Evolutionary conservation across 805 yeast species (phyloP).

Genomic region (Barnettozyma pratensis): DNA sequence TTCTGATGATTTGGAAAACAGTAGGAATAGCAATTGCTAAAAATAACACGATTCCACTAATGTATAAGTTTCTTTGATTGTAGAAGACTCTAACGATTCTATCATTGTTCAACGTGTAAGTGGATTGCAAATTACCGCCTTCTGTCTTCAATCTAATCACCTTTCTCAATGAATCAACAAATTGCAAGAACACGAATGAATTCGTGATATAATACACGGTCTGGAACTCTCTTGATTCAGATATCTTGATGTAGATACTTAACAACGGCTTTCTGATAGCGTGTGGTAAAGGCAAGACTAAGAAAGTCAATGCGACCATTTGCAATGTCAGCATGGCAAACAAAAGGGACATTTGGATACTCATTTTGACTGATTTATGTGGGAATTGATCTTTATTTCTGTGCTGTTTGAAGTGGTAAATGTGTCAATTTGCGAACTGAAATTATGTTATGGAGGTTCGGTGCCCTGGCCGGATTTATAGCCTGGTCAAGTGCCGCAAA

Average conservation of each 20-base stretch:
- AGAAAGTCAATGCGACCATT: slow-evolving; percentile 41
- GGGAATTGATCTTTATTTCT: background rate
- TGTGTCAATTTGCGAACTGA: no score
- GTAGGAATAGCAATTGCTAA: slow-evolving; percentile 50
- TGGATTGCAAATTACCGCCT: slow-evolving; percentile 15
- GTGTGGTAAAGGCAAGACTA: slow-evolving; percentile 54
- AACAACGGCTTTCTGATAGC: slow-evolving; percentile 40
- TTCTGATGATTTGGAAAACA: slow-evolving; percentile 45
- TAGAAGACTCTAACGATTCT: slow-evolving; percentile 56
- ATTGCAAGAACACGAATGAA: slow-evolving; percentile 42
- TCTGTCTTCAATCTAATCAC: slow-evolving; percentile 28
- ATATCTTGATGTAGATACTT: slow-evolving; percentile 30
- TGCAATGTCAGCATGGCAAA: slow-evolving; percentile 47
- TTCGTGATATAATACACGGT: slow-evolving; percentile 40
- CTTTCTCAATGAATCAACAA: slow-evolving; percentile 50
- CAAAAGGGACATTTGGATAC: slow-evolving; percentile 24
- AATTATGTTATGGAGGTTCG: no score
- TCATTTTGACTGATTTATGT: slow-evolving; percentile 11
- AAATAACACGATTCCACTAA: slow-evolving; percentile 59
- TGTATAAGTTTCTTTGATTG: slow-evolving; percentile 57
- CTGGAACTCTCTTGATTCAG: slow-evolving; percentile 35
- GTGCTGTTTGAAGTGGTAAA: no score
- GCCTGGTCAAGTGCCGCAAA: no score
- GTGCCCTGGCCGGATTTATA: no score
- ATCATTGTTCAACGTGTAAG: slow-evolving; percentile 36